These are phyloP conservation scores for Vickermania ingenoplastis DNA, from an alignment of 208 protist genomes.

Conservation along the genomic window DNA sequence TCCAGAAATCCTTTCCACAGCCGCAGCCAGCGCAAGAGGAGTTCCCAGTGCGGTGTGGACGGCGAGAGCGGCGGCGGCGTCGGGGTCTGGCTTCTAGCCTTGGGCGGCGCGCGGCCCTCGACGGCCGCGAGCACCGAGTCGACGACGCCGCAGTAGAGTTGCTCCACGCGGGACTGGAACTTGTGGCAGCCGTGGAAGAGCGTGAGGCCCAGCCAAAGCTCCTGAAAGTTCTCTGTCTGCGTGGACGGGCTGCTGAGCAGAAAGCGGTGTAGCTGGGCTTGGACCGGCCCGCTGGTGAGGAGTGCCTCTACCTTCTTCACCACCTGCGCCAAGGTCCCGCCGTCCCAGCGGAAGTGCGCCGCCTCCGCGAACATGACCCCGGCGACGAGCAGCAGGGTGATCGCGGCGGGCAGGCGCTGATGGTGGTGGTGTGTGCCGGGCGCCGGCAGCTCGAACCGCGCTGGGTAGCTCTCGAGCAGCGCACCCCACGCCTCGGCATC, in stretches of 20 bases:
- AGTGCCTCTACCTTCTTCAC: conserved; percentile 49
- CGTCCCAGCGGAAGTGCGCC: conserved; percentile 9
- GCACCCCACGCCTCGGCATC: no score
- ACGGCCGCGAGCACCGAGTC: conserved; percentile 47
- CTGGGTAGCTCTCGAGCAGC: no score
- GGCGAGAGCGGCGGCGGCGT: no score
- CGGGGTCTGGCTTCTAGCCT: background rate
- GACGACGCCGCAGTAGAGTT: conserved; percentile 55
- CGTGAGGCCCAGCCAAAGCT: conserved; percentile 55
- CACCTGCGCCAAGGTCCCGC: conserved; percentile 22
- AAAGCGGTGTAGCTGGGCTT: conserved; percentile 50
- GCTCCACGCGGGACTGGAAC: conserved; percentile 61
- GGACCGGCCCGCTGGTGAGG: conserved; percentile 19
- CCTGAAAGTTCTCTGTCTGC: conserved; percentile 68
- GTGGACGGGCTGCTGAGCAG: conserved; percentile 25
- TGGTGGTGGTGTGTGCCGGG: no score
- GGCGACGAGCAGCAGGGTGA: background rate
- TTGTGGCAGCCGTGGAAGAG: conserved; percentile 28
- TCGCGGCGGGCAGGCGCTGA: background rate
- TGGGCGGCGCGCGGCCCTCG: conserved; percentile 16
- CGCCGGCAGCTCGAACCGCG: no score
- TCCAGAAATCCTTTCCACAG: background rate
- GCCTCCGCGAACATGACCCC: background rate
- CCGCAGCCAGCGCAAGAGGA: background rate
- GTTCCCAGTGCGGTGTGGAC: background rate